Base-by-base conservation (phyloP, 2,329 filamentous ascomycete genomes). In the Fusarium poae region DNA sequence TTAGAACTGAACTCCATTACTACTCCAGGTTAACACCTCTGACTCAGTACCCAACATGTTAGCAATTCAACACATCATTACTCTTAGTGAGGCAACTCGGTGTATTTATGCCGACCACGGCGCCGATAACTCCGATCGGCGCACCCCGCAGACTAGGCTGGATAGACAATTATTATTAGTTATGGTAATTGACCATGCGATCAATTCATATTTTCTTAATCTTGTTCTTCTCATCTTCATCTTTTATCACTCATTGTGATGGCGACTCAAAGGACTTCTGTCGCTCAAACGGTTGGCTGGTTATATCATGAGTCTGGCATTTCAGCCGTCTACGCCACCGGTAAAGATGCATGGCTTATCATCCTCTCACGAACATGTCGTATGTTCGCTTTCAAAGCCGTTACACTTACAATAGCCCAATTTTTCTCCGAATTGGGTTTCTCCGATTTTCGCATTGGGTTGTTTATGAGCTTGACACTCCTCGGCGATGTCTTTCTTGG, bases 381-480 rank as follows among this genome's bases (percentile, higher is more conserved):
- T 55, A 86, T 90, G 78, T 87, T 90, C 68, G 87, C 88, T n/a
- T 90, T 89, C 65, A 88, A 88, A 48, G 85, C 85, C 56, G 85
- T 84, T 21, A 85, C 87, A 0, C 81, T 91, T 44, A 86, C 89
- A 52, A 81, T 91, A 44, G 88, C 86, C 13, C 84, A 88, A 18
- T 90, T 89, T 74, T 84, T 91, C 51, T 83, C 85, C 9, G 82
- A 84, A 21, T 77, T 90, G 15, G 77, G 79, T 0, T 83, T 89
- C 55, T 81, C 86, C 1, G 88, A 90, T 74, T 80, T 84, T 27
- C 82, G 81, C 23, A 90, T 90, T 61, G 88, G 88, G 8, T 73
- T 90, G 9, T 90, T 91, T 70, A 89, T 91, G 87, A 89, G 85
- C 1, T 77, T 90, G 37, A 91, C 88, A 0, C 80, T 90, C 16